Base-by-base conservation (phyloP, 257 asterid genomes). In the Solanum bukasovii region DNA sequence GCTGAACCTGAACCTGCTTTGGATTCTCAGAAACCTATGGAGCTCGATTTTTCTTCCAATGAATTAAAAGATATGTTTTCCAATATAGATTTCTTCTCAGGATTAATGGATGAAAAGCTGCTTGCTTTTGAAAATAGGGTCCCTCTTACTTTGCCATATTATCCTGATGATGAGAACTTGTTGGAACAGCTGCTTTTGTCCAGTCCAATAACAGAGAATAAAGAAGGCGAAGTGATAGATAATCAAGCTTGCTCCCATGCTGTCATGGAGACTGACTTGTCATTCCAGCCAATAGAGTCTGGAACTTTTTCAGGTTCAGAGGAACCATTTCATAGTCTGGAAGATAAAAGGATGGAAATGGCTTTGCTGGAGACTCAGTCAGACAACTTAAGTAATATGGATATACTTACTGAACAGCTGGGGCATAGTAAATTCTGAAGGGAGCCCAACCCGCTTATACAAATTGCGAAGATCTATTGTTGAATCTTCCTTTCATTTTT, bases 101-200 rank as follows among this genome's bases (percentile, higher is more conserved):
- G 92, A 25, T 92, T 94, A 33, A 27, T 31, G 71, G 98, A 94
- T 79, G 98, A 93, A n/a, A 93, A 92, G 40, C 73, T 83, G 65
- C 78, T 75, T 87, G 33, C 95, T 33, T 79, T 72, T 21, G 98
- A 93, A 74, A 92, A 90, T 86, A 87, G 84, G 14, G 93, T 84
- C 38, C 94, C 93, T 75, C 81, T 94, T 86, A 89, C 92, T 74
- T 91, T 94, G 91, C 96, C 97, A 1, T 92, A 91, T 74, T 37
- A 68, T 29, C 87, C 94, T 23, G 96, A 91, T 85, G 92, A 92
- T 63, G 96, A 97, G 63, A 42, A 71, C 77, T 90, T 93, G 91
- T 83, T 94, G 89, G 98, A 97, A 6, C 95, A 93, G 92, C 93
- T 95, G 87, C 95, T 95, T 75, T 89, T 91, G 88, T 90, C 94